Percentiles rank a stretch among this genome's conserved stretches.
phyloP scores from a whole-genome alignment of 2,329 filamentous ascomycete species.

The Hypoxylon sp. region DNA sequence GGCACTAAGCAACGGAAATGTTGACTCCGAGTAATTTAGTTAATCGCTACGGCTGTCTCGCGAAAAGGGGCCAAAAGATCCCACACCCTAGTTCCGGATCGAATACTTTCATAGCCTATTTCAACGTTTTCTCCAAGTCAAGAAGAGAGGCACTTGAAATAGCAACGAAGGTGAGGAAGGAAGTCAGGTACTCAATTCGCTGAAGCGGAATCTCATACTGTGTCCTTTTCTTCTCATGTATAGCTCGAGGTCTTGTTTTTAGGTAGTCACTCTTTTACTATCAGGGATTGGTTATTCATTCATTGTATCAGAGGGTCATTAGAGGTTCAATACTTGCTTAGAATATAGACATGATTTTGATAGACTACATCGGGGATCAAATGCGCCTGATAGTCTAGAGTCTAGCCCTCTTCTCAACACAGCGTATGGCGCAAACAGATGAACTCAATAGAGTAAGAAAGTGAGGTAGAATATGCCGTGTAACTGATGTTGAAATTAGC shows the following conservation, averaged over 20 bases:
- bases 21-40: conserved; percentile 33
- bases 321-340: neutral
- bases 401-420: neutral
- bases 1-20: neutral
- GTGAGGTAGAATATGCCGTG: neutral
- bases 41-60: conserved; percentile 44
- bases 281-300: neutral
- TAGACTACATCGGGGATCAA: neutral
- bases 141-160: conserved; percentile 44
- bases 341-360: conserved; percentile 5
- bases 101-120: conserved; percentile 50
- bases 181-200: conserved; percentile 45
- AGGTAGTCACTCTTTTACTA: conserved; percentile 15
- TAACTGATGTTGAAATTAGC: conserved; percentile 18
- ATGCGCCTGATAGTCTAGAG: neutral
- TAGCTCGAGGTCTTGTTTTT: neutral
- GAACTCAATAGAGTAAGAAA: neutral
- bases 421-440: neutral
- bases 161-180: conserved; percentile 42
- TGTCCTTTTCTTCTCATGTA: neutral
- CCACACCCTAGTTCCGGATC: conserved; percentile 46
- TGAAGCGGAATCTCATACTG: conserved; percentile 14
- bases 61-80: conserved; percentile 48
- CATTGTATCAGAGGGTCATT: neutral
- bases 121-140: conserved; percentile 49